These are phyloP conservation scores for Cercospora sp. DNA, from an alignment of 2,329 filamentous ascomycete genomes.

Conservation along the genomic window DNA sequence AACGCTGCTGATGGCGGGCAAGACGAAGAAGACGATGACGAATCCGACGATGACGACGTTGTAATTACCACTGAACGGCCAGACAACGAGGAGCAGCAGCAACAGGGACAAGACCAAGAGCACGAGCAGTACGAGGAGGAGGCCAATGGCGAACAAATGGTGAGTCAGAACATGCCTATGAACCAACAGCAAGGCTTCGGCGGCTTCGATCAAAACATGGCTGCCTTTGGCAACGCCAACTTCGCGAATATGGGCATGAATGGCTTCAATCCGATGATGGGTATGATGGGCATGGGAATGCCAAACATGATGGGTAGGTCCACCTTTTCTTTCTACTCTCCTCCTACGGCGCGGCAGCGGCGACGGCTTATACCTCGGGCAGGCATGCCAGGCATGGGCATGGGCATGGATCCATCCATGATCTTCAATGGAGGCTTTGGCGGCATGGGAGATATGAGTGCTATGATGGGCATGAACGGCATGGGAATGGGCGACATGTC, in stretches of 20 bases:
- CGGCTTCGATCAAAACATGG: slow-evolving; percentile 30
- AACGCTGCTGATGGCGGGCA: slow-evolving; percentile 25
- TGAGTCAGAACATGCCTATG: slow-evolving; percentile 25
- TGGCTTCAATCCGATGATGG: slow-evolving; percentile 71
- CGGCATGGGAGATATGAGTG: slow-evolving; percentile 74
- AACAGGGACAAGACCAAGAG: slow-evolving; percentile 22
- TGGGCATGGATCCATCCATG: slow-evolving; percentile 82
- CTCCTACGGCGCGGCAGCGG: slow-evolving; percentile 30
- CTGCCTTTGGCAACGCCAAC: slow-evolving; percentile 27
- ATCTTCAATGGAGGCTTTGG: slow-evolving; percentile 66
- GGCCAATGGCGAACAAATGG: slow-evolving; percentile 18
- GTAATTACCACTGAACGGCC: slow-evolving; percentile 38
- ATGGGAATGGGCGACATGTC: slow-evolving; percentile 56
- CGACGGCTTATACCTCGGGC: slow-evolving; percentile 24
- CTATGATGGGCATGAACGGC: slow-evolving; percentile 68
- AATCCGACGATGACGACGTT: slow-evolving; percentile 34
- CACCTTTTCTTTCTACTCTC: slow-evolving; percentile 12
- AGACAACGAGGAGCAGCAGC: slow-evolving; percentile 24
- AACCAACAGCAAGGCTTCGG: slow-evolving; percentile 29
- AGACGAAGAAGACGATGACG: slow-evolving; percentile 28
- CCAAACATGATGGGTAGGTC: slow-evolving; percentile 78
- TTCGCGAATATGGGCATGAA: slow-evolving; percentile 43
- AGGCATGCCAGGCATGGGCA: slow-evolving; percentile 69
- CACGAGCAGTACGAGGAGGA: slow-evolving; percentile 24
- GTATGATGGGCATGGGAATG: slow-evolving; percentile 54